These are phyloP conservation scores for Sporothrix inflata DNA, from an alignment of 2,329 filamentous ascomycete genomes.

Conservation along the genomic window DNA sequence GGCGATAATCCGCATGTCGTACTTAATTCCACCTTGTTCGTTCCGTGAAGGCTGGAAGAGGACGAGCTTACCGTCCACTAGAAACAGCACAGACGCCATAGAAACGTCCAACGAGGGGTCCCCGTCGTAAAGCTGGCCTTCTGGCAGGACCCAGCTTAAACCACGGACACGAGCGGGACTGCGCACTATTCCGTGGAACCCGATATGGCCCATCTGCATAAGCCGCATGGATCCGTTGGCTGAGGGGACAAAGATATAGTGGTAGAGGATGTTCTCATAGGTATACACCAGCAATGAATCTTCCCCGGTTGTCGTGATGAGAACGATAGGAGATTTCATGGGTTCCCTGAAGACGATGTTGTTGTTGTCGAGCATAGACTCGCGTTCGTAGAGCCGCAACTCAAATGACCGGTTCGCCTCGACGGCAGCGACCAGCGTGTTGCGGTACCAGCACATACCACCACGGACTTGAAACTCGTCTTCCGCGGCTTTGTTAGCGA, in stretches of 20 bases:
- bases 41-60: constrained; percentile 84
- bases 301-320: constrained; percentile 85
- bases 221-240: constrained; percentile 71
- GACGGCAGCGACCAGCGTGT: constrained; percentile 91
- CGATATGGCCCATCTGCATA: constrained; percentile 95
- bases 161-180: constrained; percentile 90
- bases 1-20: constrained; percentile 96
- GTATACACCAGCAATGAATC: constrained; percentile 97
- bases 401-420: constrained; percentile 82
- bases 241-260: constrained; percentile 79
- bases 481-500: constrained; percentile 77
- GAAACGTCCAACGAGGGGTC: constrained; percentile 96
- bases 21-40: constrained; percentile 83
- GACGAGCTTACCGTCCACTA: constrained; percentile 97
- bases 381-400: constrained; percentile 89
- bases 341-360: constrained; percentile 76
- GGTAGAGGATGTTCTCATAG: constrained; percentile 92
- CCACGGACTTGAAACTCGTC: constrained; percentile 91
- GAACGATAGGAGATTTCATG: constrained; percentile 83
- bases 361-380: constrained; percentile 73
- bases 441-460: constrained; percentile 98
- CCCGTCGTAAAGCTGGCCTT: constrained; percentile 83
- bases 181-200: constrained; percentile 92
- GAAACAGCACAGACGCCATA: constrained; percentile 87
- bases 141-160: constrained; percentile 93